These are phyloP conservation scores for Calocera cornea DNA, from an alignment of 768 basidiomycete genomes.

Conservation along the genomic window DNA sequence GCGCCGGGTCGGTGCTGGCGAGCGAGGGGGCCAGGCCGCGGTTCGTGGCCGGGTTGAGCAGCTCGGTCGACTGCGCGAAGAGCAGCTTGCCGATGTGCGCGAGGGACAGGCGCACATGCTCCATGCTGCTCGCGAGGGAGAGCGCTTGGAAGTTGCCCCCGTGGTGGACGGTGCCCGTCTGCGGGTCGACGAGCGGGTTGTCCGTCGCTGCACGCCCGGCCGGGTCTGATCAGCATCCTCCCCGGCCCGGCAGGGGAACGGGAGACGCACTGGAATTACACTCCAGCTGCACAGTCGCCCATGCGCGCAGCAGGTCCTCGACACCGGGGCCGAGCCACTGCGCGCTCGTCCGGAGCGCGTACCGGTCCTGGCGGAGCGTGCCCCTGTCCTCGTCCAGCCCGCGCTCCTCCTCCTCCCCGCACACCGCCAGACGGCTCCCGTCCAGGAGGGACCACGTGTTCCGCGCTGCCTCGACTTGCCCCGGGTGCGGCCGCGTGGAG, in stretches of 20 bases:
- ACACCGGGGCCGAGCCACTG: conserved; percentile 81
- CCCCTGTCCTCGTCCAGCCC: conserved; percentile 60
- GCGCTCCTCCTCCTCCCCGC: conserved; percentile 53
- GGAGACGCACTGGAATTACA: conserved; percentile 60
- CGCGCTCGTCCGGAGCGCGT: conserved; percentile 53
- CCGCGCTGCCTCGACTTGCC: conserved; percentile 66
- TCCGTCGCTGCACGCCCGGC: conserved; percentile 56
- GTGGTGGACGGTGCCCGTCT: conserved; percentile 53
- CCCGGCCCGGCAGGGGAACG: no score
- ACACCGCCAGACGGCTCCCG: conserved; percentile 53
- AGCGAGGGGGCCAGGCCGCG: conserved; percentile 70
- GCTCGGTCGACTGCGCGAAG: conserved; percentile 55
- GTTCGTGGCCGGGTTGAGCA: conserved; percentile 70
- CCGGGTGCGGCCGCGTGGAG: conserved; percentile 67
- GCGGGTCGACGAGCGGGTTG: conserved; percentile 66
- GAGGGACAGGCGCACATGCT: conserved; percentile 61
- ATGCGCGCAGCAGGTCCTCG: conserved; percentile 57
- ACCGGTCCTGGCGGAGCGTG: conserved; percentile 62
- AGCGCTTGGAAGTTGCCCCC: conserved; percentile 88
- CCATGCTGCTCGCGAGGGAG: conserved; percentile 75
- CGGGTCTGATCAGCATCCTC: neutral
- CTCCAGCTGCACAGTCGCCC: conserved; percentile 53
- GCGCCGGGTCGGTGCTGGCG: conserved; percentile 63
- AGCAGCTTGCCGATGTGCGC: conserved; percentile 56
- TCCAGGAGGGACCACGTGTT: conserved; percentile 56